These are phyloP conservation scores for Bolboschoenoplectus hybrid DNA, from an alignment of 202 grass and related monocot species.

Conservation along the genomic window DNA sequence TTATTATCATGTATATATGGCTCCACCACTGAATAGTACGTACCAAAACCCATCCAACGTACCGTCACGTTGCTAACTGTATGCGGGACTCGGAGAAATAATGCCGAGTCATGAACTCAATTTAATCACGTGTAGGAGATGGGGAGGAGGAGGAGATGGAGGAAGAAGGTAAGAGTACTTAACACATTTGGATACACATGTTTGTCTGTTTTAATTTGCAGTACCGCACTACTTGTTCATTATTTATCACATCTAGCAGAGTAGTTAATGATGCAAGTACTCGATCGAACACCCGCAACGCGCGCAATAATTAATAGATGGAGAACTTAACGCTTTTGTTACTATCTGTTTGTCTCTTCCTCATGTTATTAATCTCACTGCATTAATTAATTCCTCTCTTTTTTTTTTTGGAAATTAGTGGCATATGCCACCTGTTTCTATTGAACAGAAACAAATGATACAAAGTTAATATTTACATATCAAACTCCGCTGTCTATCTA, in stretches of 20 bases:
- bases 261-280: neutral
- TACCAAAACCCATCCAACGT: no score
- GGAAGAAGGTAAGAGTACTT: neutral
- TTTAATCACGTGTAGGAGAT: slow-evolving; percentile 5
- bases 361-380: neutral
- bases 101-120: neutral
- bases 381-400: neutral
- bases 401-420: no score
- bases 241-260: neutral
- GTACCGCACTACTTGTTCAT: neutral
- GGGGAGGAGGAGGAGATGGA: neutral
- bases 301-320: neutral
- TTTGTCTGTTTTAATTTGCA: neutral
- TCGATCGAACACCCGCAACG: neutral
- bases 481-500: no score
- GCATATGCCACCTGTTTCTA: no score
- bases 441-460: no score
- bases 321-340: neutral
- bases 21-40: no score
- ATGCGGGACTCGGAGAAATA: neutral
- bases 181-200: neutral
- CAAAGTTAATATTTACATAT: no score
- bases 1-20: no score
- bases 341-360: slow-evolving; percentile 2
- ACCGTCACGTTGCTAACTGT: neutral